Base-by-base conservation (phyloP, 2,329 filamentous ascomycete species). In the Neocatenulostroma microsporum region DNA sequence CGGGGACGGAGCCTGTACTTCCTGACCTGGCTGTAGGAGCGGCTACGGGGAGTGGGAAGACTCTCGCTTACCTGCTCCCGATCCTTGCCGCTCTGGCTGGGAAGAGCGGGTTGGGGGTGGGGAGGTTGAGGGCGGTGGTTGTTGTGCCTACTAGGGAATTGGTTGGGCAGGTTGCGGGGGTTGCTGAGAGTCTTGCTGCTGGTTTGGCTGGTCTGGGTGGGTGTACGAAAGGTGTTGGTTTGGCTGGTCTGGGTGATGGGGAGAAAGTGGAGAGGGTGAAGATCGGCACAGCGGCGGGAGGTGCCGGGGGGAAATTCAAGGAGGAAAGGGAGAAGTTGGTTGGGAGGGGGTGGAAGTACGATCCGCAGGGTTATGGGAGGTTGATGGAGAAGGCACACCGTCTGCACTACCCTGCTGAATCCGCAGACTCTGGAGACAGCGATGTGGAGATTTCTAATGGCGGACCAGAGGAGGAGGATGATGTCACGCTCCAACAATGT, bases 31-130 rank as follows among this genome's bases (percentile, higher is more conserved):
- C 94, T 29, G 80, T 98, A 3, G 91, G 87, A 6, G 91, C 93
- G 0, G 84, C 89, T 1, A 98, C 91, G 0, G 91, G 91, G 7
- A 96, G 91, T 1, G 91, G 91, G 39, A 98, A 98, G 58, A 98
- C 91, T 0, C 62, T 98, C 12, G 83, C 89, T 0, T 98, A 98
- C 54, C 76, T 89, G 1, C 66, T 98, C 3, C 91, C 91, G 0
- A 78, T 98, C 40, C 73, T 94, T 3, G 77, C 86, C 30, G 79
- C 82, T 34, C 67, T n/a, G n/a, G n/a, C n/a, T 98, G 32, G 80
- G 81, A 47, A 68, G 74, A 21, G 25, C 21, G 3, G 14, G 29
- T n/a, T 72, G 73, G 11, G 64, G 15, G 70, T 78, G 9, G 83
- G 82, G 1, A 74, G 75, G 37, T 64, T 98, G 7, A 75, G 84